Evolutionary conservation across 148 eudicot species (phyloP), one percentile per base, ranked within the genome.

Genomic region (Nepenthes mirabilis): DNA sequence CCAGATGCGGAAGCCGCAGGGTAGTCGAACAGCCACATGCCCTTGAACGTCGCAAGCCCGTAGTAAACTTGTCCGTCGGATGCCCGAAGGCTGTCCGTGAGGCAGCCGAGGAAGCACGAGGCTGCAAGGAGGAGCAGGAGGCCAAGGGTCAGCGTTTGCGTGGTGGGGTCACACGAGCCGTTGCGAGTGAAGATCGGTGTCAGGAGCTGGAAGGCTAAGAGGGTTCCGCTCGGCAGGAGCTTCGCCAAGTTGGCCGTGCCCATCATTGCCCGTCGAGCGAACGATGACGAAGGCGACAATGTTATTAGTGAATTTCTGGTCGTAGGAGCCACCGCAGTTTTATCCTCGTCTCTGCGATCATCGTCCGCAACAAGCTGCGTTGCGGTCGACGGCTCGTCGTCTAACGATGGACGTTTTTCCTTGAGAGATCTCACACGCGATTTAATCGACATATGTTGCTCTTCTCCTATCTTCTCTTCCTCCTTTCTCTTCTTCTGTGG

Each of bases 211-310:
- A 86, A 86, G 59, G 86, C 86, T 10, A 83, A 40, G 57, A 83
- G 70, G 63, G 94, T 80, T 1, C 94, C 88, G 0, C 88, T 86
- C 0, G 94, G 88, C 34, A 83, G 82, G 52, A 81, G 82, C 64
- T 81, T 83, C 34, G 86, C 94, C 55, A 86, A 36, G 53, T 83
- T 58, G 40, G 86, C 88, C 0, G 88, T 74, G 82, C 82, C 73
- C 1, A 74, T 70, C 36, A 84, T 53, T 60, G 83, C 78, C 1
- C 65, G 66, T 52, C 73, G 78, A 2, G 74, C 51, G 13, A 69
- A 63, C 6, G 83, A 64, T 2, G 70, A 72, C 1, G 58, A 11
- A 2, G 52, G 64, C 3, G 0, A 57, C 1, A 34, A 47, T 1
- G 65, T 36, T n/a, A 33, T 43, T 34, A 11, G 47, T 43, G 37